Evolutionary conservation across 2,329 filamentous ascomycete species (phyloP), one percentile per base, ranked within the genome.

Genomic region (Cladosporium sp.): DNA sequence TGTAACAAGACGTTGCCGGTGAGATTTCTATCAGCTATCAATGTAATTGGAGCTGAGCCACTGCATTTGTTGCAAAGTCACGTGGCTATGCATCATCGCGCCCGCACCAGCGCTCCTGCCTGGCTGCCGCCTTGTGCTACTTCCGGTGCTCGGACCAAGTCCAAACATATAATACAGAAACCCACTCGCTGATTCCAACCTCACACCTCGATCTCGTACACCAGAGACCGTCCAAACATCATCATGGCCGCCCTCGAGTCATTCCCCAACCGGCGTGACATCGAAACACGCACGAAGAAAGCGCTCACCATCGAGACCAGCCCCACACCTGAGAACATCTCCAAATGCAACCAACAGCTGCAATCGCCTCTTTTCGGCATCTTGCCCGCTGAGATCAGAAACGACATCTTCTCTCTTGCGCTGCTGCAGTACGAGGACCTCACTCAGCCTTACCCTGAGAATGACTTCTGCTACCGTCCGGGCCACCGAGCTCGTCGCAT

Each of bases 321-420:
- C 11, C 34, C 56, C 32, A 46, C 36, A 3, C 13, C 56, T 10
- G 56, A 58, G 36, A 58, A 58, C 56, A 25, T 46, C 56, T 43
- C 56, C 34, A 39, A 46, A 46, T 58, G 56, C 32, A 43, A 46
- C 34, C 56, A 25, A n/a, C 56, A 58, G 11, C n/a, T 36, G 7
- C 21, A 25, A 39, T 71, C 67, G 2, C 71, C 70, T 5, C 64
- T 73, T 25, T 73, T 72, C 63, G 34, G 64, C 21, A 53, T 54
- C 10, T 51, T 77, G 18, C 75, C 76, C 8, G 34, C 69, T n/a
- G 77, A 78, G 65, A 70, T 78, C 43, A 69, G 78, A n/a, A 69
- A 72, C 26, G 48, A 72, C n/a, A 77, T 80, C 51, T 79, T 76
- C 68, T 68, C 70, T 26, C 75, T 73, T 48, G 75, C 74, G 8